Evolutionary conservation across 306 rosid species (phyloP).

Genomic region (Rosa chinensis): DNA sequence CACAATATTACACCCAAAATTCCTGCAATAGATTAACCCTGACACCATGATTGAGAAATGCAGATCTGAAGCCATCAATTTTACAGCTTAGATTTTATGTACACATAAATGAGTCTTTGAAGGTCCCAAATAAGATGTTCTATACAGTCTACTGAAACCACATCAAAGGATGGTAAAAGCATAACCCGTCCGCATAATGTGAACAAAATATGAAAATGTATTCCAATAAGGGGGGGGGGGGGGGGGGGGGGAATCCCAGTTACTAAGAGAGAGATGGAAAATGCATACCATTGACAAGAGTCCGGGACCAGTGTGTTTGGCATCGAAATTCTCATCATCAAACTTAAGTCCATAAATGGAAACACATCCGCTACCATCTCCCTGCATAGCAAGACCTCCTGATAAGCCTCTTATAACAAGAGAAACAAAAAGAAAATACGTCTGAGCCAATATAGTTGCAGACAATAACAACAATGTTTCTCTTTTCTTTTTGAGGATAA

Average conservation of each 20-base stretch:
- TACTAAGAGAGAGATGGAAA: conserved; percentile 15
- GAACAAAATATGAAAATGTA: background rate
- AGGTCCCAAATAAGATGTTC: background rate
- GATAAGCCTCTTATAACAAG: background rate
- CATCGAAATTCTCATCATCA: conserved; percentile 88
- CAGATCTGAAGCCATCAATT: background rate
- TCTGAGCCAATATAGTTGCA: background rate
- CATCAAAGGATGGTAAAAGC: background rate
- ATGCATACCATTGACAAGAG: conserved; percentile 81
- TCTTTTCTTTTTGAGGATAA: background rate
- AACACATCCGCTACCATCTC: conserved; percentile 97
- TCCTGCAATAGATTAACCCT: background rate
- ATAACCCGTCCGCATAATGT: background rate
- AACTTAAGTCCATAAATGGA: conserved; percentile 87
- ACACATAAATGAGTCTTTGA: background rate
- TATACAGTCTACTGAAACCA: background rate
- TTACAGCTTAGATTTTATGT: background rate
- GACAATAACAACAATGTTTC: background rate
- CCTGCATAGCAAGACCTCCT: conserved; percentile 48
- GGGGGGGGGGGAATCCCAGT: background rate
- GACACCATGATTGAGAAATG: background rate
- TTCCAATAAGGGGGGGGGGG: background rate
- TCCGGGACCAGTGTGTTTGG: conserved; percentile 98
- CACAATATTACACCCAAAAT: background rate
- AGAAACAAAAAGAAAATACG: background rate